Evolutionary conservation across 78 protist genomes (phyloP), one percentile per base, ranked within the genome.

Genomic region (Guillardia theta): DNA sequence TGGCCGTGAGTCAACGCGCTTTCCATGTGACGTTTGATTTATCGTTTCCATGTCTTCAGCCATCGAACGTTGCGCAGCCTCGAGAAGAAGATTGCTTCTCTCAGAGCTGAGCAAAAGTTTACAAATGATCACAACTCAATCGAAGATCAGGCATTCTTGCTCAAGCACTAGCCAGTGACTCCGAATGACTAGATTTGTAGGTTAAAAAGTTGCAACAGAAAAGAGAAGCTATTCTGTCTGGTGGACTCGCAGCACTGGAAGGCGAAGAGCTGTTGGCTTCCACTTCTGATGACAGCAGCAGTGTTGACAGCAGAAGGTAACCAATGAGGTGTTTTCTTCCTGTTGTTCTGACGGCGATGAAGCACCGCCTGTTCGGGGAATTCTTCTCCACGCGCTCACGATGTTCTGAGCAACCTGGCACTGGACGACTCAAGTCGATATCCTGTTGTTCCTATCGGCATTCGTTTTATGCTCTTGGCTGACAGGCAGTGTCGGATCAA

Each of bases 221-320:
- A 50, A 46, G 90, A 46, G 90, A 78, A n/a, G 90, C 83, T 36
- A 70, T 70, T 6, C 83, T 70, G 27, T 70, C 83, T 70, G 83
- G 70, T 58, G 1, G 21, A 3, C 3, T 30, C 70, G 39, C 21
- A 24, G 27, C 2, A 58, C 58, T 70, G 83, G 83, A 70, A 24
- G 83, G 83, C 33, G 83, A 70, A 15, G 83, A 70, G 15, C 21
- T 70, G 83, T 10, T 70, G 45, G 41, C 83, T 24, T 70, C 83
- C 46, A 36, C 83, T 24, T 70, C 83, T 12, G 83, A 70, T 43
- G 83, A 70, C 83, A 70, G 83, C 83, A 58, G 70, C 70, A 58
- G 70, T n/a, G n/a, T n/a, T n/a, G n/a, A n/a, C 70, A 70, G 83
- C 83, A 70, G 83, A 36, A 70, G 46, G 21, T 1, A 6, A 3